Conservation (phyloP, 2,329 filamentous ascomycete genomes). For the Chrysoporthe austroafricana region DNA sequence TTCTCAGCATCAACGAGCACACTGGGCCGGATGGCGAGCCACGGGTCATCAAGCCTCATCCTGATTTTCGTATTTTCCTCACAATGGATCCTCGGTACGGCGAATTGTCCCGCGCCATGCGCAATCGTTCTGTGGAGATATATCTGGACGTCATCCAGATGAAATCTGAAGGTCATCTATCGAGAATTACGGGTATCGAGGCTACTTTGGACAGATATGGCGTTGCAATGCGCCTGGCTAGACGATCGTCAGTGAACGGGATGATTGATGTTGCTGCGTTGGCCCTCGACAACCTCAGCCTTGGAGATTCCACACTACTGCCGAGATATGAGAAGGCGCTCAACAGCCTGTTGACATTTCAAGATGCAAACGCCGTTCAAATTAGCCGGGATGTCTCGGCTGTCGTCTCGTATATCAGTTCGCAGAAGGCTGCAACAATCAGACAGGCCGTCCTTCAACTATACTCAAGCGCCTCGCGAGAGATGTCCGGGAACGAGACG, state of each 20-base stretch:
- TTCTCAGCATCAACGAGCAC: conserved; percentile 91
- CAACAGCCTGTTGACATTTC: conserved; percentile 19
- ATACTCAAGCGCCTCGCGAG: conserved; percentile 32
- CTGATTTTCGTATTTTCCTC: conserved; percentile 88
- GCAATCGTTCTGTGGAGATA: conserved; percentile 91
- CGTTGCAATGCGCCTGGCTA: conserved; percentile 28
- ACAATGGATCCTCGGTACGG: conserved; percentile 92
- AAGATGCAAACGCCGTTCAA: conserved; percentile 2
- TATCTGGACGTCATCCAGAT: conserved; percentile 63
- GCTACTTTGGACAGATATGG: conserved; percentile 52
- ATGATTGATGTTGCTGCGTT: conserved; percentile 41
- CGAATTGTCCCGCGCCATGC: conserved; percentile 93
- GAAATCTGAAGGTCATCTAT: conserved; percentile 38
- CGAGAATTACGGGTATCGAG: conserved; percentile 52
- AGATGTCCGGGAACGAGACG: conserved; percentile 22
- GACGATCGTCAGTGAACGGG: conserved; percentile 33
- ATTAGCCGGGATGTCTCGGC: conserved; percentile 27
- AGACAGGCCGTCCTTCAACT: conserved; percentile 40
- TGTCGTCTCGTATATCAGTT: conserved; percentile 34
- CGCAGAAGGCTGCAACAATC: conserved; percentile 38
- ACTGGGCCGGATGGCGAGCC: conserved; percentile 81
- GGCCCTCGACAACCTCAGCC: conserved; percentile 53
- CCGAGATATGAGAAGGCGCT: conserved; percentile 22
- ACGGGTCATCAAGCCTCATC: conserved; percentile 78
- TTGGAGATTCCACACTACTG: conserved; percentile 44